These are phyloP conservation scores for Fusarium mexicanum DNA, from an alignment of 2,329 filamentous ascomycete species.

Conservation along the genomic window DNA sequence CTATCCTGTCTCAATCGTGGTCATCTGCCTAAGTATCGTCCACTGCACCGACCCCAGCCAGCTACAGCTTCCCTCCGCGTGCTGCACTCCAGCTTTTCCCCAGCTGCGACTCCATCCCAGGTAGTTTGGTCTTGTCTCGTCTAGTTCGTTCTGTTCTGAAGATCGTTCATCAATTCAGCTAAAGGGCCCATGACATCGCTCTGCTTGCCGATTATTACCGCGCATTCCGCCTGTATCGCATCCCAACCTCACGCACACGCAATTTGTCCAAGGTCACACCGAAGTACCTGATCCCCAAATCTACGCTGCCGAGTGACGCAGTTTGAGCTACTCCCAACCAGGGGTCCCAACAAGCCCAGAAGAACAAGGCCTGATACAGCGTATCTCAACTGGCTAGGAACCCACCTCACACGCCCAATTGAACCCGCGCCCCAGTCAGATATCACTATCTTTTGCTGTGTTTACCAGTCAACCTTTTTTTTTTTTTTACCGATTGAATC, in stretches of 20 bases:
- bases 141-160: slow-evolving; percentile 12
- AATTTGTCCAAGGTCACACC: slow-evolving; percentile 33
- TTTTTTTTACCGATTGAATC: slow-evolving; percentile 11
- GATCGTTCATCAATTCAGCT: slow-evolving; percentile 9
- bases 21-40: slow-evolving; percentile 27
- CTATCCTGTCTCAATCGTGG: slow-evolving; percentile 36
- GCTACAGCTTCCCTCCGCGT: slow-evolving; percentile 17
- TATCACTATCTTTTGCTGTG: slow-evolving; percentile 26
- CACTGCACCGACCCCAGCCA: slow-evolving; percentile 22
- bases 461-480: slow-evolving; percentile 8
- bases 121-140: slow-evolving; percentile 1
- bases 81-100: slow-evolving; percentile 36
- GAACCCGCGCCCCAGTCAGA: slow-evolving; percentile 16
- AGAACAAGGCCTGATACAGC: not conserved
- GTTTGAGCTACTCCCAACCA: slow-evolving; percentile 33
- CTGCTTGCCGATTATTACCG: slow-evolving; percentile 19
- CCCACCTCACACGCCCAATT: slow-evolving; percentile 26
- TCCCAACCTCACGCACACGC: slow-evolving; percentile 6
- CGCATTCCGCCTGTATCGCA: slow-evolving; percentile 31
- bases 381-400: slow-evolving; percentile 33
- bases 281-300: slow-evolving; percentile 40
- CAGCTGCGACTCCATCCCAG: slow-evolving; percentile 16
- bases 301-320: slow-evolving; percentile 34
- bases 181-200: slow-evolving; percentile 9
- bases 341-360: slow-evolving; percentile 33